Percentiles rank a stretch among this genome's conserved stretches.
Evolutionary conservation across 2,329 filamentous ascomycete species (phyloP).

Genomic region (Pyrenochaeta sp.): DNA sequence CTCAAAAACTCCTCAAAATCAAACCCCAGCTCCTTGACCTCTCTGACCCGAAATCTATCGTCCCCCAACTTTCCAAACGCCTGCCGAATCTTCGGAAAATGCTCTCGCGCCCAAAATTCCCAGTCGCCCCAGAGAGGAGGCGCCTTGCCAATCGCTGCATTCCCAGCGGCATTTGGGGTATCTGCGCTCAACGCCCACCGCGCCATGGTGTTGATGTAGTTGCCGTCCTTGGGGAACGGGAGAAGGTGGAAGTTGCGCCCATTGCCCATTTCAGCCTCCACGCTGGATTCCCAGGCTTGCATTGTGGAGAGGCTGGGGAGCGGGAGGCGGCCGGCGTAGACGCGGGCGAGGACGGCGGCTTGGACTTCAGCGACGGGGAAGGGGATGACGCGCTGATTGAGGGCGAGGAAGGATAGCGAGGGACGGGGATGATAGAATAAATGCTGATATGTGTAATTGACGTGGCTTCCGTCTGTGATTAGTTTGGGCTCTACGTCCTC

Average conservation of each 20-base stretch:
- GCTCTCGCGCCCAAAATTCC: constrained; percentile 75
- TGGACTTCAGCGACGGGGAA: constrained; percentile 84
- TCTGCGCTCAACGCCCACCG: constrained; percentile 65
- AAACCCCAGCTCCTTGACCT: constrained; percentile 77
- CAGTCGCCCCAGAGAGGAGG: constrained; percentile 76
- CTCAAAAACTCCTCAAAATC: constrained; percentile 55
- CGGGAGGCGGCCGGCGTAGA: constrained; percentile 75
- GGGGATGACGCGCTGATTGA: constrained; percentile 87
- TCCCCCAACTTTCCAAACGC: constrained; percentile 74
- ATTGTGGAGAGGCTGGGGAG: constrained; percentile 73
- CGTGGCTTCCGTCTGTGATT: constrained; percentile 73
- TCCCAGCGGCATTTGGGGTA: constrained; percentile 49
- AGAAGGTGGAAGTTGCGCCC: constrained; percentile 64
- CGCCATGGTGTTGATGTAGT: constrained; percentile 74
- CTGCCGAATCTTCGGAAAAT: constrained; percentile 74
- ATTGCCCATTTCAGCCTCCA: constrained; percentile 54
- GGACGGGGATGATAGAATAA: constrained; percentile 79
- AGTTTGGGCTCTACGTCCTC: constrained; percentile 64
- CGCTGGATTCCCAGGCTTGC: constrained; percentile 69
- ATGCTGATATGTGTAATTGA: constrained; percentile 79
- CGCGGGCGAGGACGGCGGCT: constrained; percentile 76
- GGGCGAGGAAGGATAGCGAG: constrained; percentile 77
- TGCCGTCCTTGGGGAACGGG: constrained; percentile 68
- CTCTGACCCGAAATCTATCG: constrained; percentile 64
- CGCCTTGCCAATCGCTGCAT: constrained; percentile 66